A percentile compares a stretch with the other conserved stretches of the same genome.
These are phyloP conservation scores for Neonectria punicea DNA, from an alignment of 2,329 filamentous ascomycete species.

Conservation along the genomic window DNA sequence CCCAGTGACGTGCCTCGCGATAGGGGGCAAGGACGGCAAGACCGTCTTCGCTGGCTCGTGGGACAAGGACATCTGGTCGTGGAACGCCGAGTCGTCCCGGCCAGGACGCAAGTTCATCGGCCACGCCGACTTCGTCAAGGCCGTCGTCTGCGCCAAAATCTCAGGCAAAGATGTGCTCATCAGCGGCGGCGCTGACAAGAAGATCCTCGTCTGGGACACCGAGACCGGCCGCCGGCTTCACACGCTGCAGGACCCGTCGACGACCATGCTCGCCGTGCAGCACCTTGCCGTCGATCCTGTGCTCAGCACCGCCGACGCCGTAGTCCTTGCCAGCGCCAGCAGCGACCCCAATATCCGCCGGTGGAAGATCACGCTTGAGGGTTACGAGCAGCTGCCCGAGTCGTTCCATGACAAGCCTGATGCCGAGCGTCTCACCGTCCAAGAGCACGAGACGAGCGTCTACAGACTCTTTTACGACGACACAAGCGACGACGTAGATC, in stretches of 20 bases:
- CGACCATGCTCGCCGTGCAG: slow-evolving; percentile 80
- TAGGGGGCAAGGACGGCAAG: slow-evolving; percentile 65
- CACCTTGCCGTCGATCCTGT: slow-evolving; percentile 80
- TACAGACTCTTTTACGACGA: slow-evolving; percentile 81
- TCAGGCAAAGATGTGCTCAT: slow-evolving; percentile 72
- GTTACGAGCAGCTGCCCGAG: slow-evolving; percentile 65
- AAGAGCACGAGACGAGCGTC: slow-evolving; percentile 90
- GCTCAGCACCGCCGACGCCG: slow-evolving; percentile 58
- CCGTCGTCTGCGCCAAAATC: slow-evolving; percentile 72
- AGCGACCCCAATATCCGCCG: slow-evolving; percentile 82
- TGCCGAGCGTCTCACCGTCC: slow-evolving; percentile 64
- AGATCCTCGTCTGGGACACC: slow-evolving; percentile 86
- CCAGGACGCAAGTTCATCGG: slow-evolving; percentile 73
- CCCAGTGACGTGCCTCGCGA: slow-evolving; percentile 81
- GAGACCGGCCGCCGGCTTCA: slow-evolving; percentile 75
- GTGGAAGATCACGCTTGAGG: slow-evolving; percentile 71
- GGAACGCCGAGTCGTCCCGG: slow-evolving; percentile 70
- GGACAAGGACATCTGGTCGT: slow-evolving; percentile 94
- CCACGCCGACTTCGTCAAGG: slow-evolving; percentile 92
- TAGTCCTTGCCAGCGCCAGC: slow-evolving; percentile 80
- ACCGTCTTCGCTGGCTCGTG: slow-evolving; percentile 89
- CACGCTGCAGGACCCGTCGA: slow-evolving; percentile 78
- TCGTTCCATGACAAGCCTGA: slow-evolving; percentile 53
- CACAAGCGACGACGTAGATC: slow-evolving; percentile 70
- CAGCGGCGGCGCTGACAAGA: slow-evolving; percentile 81